phyloP scores from a whole-genome alignment of 129 eudicot species.

The Flaveria ramosissima region DNA sequence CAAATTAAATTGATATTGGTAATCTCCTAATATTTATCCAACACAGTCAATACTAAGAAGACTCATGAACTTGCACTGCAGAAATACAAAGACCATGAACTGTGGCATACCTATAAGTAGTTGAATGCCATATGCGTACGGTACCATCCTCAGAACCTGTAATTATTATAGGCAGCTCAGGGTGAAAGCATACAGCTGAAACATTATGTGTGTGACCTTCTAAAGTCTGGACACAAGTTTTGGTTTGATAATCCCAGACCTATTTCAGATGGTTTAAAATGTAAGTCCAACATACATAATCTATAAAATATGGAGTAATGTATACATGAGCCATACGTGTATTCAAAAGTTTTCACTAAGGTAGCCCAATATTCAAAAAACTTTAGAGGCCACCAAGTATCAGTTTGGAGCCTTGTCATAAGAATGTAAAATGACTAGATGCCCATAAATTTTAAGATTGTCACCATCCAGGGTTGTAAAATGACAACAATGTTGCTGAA shows the following conservation, averaged over 20 bases:
- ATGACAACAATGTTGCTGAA: not conserved
- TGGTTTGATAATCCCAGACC: conserved; percentile 99
- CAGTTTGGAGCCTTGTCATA: not conserved
- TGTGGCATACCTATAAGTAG: conserved; percentile 69
- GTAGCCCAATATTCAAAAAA: not conserved
- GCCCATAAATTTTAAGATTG: not conserved
- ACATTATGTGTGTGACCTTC: conserved; percentile 99
- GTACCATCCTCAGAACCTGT: conserved; percentile 99
- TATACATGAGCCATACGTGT: not conserved
- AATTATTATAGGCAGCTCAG: conserved; percentile 87
- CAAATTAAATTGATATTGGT: not conserved
- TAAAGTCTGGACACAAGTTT: conserved; percentile 87
- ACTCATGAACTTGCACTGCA: conserved; percentile 5
- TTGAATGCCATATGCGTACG: conserved; percentile 91
- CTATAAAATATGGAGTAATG: not conserved
- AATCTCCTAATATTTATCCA: conserved; percentile 12
- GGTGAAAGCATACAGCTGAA: conserved; percentile 91
- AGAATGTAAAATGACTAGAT: not conserved
- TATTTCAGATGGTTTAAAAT: conserved; percentile 42
- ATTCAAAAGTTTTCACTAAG: not conserved
- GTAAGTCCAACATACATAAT: not conserved
- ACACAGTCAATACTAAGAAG: conserved; percentile 7
- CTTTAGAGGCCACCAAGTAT: not conserved
- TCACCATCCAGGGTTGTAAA: not conserved
- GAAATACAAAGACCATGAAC: conserved; percentile 5